These are phyloP conservation scores for Lactarius pseudohatsudake DNA, from an alignment of 768 basidiomycete genomes.

Conservation along the genomic window DNA sequence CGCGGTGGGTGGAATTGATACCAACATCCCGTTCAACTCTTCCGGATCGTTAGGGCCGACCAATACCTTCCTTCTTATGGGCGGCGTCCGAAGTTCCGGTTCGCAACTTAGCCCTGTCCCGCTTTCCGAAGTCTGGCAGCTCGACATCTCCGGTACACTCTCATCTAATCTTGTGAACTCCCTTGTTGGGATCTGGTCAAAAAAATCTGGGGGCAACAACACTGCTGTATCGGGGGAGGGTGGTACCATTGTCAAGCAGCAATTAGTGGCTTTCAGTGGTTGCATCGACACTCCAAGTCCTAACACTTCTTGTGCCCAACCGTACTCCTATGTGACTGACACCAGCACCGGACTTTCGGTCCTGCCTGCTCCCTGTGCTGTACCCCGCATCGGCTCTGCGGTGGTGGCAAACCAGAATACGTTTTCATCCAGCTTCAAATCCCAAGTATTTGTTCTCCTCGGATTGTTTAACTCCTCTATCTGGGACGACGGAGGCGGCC, in stretches of 20 bases:
- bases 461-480: constrained; percentile 62
- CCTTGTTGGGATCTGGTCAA: constrained; percentile 60
- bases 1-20: constrained; percentile 72
- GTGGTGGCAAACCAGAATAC: constrained; percentile 60
- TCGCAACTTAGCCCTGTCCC: constrained; percentile 37
- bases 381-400: constrained; percentile 57
- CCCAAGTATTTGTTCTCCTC: constrained; percentile 68
- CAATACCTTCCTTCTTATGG: constrained; percentile 72
- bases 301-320: constrained; percentile 54
- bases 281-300: constrained; percentile 48
- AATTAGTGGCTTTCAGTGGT: constrained; percentile 60
- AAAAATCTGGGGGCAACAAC: constrained; percentile 39
- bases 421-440: constrained; percentile 53
- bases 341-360: constrained; percentile 51
- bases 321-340: constrained; percentile 58
- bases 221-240: constrained; percentile 51
- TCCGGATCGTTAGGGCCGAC: constrained; percentile 51
- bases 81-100: constrained; percentile 56
- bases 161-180: constrained; percentile 62
- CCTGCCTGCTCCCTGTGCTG: constrained; percentile 53
- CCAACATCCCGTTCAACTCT: constrained; percentile 41
- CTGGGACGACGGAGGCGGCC: constrained; percentile 67
- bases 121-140: constrained; percentile 69
- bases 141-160: constrained; percentile 67
- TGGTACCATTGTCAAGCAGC: constrained; percentile 54